Evolutionary conservation across 2,329 filamentous ascomycete species (phyloP), one percentile per base, ranked within the genome.

Genomic region (Clonostachys byssicola): DNA sequence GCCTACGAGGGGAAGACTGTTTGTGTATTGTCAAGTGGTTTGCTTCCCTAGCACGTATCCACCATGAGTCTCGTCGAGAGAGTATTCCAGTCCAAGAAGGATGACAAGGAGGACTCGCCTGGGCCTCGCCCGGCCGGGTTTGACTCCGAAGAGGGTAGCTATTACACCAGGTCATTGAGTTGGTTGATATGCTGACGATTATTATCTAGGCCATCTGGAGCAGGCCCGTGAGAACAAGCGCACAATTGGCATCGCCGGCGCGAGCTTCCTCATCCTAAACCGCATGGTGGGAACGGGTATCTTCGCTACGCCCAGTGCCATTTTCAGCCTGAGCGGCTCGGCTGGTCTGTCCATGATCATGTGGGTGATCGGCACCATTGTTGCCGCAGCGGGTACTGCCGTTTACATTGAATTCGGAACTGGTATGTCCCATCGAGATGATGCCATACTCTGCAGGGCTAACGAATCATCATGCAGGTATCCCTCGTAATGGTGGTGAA

Each of bases 341-440:
- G 74, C 83, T n/a, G 83, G 82, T 5, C 69, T 85, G 0, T 71
- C 80, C 0, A 70, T 86, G 18, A 73, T 85, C 52, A 75, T 86
- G 52, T 86, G 83, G 83, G 69, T 85, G 2, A 70, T 69, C 2
- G 83, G 82, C 23, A 79, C 79, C 65, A 55, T 84, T 44, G 84
- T 86, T 53, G 80, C 83, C 5, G 72, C 67, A 12, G 78, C 80
- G 12, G 83, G 83, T 48, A 79, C 81, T 46, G 74, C 77, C n/a
- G 80, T 85, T 17, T 85, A 84, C 52, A 68, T 86, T 48, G 83
- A 87, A 59, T 84, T 81, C 49, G 83, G 83, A 20, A 85, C 81
- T 1, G 23, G 23, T 30, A 30, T 4, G 23, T 30, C 23, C 8
- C 23, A 30, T 30, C 3, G 23, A 30, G 9, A 30, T 30, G 23